Conservation (phyloP, 352 stramenopile species). For the Phytophthora hibernalis region DNA sequence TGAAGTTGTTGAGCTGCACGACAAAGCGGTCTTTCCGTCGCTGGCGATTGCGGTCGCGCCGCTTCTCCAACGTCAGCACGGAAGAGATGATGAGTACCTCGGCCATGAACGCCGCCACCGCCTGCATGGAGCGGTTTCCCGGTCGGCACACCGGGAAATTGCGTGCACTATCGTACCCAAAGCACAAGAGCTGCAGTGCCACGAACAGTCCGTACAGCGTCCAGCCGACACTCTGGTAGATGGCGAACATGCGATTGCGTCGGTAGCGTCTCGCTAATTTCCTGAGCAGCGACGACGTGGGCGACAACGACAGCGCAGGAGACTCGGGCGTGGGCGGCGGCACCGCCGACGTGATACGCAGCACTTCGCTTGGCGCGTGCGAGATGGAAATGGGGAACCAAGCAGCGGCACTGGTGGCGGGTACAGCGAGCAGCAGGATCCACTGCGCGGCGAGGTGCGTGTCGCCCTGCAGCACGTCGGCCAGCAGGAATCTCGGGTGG, state of each 20-base stretch:
- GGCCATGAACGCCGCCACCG: constrained; percentile 71
- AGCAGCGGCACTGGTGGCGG: constrained; percentile 63
- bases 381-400: constrained; percentile 68
- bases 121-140: constrained; percentile 59
- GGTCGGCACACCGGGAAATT: constrained; percentile 50
- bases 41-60: constrained; percentile 42
- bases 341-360: constrained; percentile 44
- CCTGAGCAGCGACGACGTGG: constrained; percentile 33
- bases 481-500: constrained; percentile 44
- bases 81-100: constrained; percentile 85
- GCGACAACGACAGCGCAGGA: constrained; percentile 24
- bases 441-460: constrained; percentile 49
- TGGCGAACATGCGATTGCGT: constrained; percentile 66
- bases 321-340: constrained; percentile 30
- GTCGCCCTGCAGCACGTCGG: constrained; percentile 42
- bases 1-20: constrained; percentile 87
- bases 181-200: constrained; percentile 48
- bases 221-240: constrained; percentile 76
- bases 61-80: constrained; percentile 66
- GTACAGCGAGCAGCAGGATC: constrained; percentile 55
- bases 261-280: constrained; percentile 40
- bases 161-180: constrained; percentile 14
- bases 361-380: constrained; percentile 21
- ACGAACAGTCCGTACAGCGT: constrained; percentile 65
- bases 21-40: constrained; percentile 58